phyloP scores from a whole-genome alignment of 1,139 yeast species.

The Saccharomyces hybrid region DNA sequence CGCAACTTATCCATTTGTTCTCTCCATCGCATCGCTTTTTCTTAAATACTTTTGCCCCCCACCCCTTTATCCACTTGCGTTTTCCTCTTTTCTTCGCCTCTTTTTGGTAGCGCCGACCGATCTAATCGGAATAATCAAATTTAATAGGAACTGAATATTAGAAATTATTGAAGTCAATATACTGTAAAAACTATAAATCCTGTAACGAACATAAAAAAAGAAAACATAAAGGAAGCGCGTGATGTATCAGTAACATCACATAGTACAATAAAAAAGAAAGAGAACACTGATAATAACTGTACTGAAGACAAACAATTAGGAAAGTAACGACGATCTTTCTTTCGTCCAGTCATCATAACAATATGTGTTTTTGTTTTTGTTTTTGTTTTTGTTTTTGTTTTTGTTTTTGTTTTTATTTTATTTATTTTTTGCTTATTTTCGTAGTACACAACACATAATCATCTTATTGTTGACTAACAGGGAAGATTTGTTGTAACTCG shows the following conservation, averaged over 20 bases:
- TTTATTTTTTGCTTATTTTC: neutral
- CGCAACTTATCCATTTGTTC: neutral
- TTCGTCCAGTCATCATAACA: neutral
- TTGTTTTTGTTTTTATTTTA: neutral
- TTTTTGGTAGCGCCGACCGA: neutral
- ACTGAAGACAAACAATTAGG: neutral
- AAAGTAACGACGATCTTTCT: neutral
- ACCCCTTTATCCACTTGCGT: neutral
- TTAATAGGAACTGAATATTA: neutral
- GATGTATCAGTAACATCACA: neutral
- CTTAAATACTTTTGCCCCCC: neutral
- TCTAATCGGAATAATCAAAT: neutral
- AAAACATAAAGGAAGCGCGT: neutral
- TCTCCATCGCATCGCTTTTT: neutral
- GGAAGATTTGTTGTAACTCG: slow-evolving; percentile 12
- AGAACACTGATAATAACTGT: neutral
- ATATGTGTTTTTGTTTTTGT: neutral
- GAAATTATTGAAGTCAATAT: neutral
- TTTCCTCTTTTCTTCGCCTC: neutral
- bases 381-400: neutral
- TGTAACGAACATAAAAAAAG: neutral
- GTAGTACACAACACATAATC: neutral
- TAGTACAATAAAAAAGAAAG: neutral
- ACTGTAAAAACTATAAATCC: neutral
- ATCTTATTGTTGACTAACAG: slow-evolving; percentile 4